Evolutionary conservation across 2,329 filamentous ascomycete species (phyloP).

Genomic region (Fusarium tupiense): DNA sequence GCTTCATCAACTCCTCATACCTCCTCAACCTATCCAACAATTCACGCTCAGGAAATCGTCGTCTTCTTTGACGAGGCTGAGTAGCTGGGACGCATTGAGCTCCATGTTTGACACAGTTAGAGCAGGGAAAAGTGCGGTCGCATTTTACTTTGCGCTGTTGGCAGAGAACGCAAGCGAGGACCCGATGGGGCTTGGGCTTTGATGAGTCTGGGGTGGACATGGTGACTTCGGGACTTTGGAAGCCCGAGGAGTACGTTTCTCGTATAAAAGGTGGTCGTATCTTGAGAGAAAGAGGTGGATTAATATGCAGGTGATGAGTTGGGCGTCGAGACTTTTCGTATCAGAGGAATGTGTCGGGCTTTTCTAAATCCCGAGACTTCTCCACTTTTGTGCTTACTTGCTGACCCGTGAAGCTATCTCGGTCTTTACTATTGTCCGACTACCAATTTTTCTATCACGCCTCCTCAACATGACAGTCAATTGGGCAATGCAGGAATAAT

Average conservation of each 20-base stretch:
- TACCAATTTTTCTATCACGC: neutral
- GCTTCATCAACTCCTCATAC: conserved; percentile 66
- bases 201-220: conserved; percentile 1
- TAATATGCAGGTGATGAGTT: neutral
- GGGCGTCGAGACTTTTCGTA: neutral
- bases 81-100: conserved; percentile 57
- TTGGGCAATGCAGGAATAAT: neutral
- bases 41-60: conserved; percentile 65
- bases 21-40: conserved; percentile 64
- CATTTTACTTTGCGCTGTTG: conserved; percentile 73
- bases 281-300: too few species aligned
- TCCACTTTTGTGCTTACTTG: conserved; percentile 5
- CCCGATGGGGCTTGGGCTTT: conserved; percentile 40
- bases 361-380: conserved; percentile 10
- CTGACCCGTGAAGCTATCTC: neutral
- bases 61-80: conserved; percentile 46
- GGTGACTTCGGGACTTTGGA: neutral
- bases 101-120: conserved; percentile 59
- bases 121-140: conserved; percentile 67
- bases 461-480: accelerated
- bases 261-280: too few species aligned
- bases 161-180: conserved; percentile 65
- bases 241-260: neutral
- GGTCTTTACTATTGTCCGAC: conserved; percentile 7
- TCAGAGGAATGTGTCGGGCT: neutral